phyloP scores from a whole-genome alignment of 2,329 filamentous ascomycete species.

The Escovopsis sp. region DNA sequence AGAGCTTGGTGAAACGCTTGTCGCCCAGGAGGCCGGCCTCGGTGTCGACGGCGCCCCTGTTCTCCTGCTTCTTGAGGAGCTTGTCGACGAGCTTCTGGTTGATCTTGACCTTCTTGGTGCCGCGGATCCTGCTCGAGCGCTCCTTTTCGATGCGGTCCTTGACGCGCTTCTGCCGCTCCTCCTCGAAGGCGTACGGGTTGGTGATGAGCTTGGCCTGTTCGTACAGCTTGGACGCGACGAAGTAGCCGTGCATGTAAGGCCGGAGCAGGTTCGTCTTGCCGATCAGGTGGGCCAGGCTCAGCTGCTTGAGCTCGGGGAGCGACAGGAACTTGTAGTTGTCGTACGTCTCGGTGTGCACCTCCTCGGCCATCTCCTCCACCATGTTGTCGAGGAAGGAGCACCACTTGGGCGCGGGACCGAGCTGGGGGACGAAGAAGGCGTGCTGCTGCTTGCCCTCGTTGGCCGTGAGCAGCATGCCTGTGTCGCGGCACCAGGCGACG shows the following conservation, averaged over 20 bases:
- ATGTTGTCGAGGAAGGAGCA: slow-evolving; percentile 94
- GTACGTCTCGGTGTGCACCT: slow-evolving; percentile 65
- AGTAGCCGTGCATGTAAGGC: slow-evolving; percentile 99
- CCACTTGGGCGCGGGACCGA: slow-evolving; percentile 89
- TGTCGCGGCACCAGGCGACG: slow-evolving; percentile 82
- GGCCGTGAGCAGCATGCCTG: slow-evolving; percentile 88
- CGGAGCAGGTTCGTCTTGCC: slow-evolving; percentile 79
- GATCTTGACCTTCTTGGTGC: slow-evolving; percentile 95
- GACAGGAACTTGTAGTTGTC: slow-evolving; percentile 99
- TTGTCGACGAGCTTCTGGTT: slow-evolving; percentile 72
- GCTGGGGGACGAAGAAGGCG: slow-evolving; percentile 84
- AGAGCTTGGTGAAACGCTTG: slow-evolving; percentile 72
- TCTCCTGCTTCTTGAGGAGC: slow-evolving; percentile 49
- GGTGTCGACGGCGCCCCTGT: slow-evolving; percentile 39
- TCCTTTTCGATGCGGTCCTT: slow-evolving; percentile 96
- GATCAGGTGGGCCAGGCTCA: slow-evolving; percentile 78
- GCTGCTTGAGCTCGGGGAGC: slow-evolving; percentile 63
- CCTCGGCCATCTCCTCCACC: slow-evolving; percentile 96
- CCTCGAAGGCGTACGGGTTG: slow-evolving; percentile 87
- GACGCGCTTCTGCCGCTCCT: slow-evolving; percentile 78
- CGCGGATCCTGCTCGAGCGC: slow-evolving; percentile 83
- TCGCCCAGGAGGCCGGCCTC: slow-evolving; percentile 61
- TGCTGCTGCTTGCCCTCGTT: slow-evolving; percentile 95
- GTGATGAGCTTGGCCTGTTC: slow-evolving; percentile 87
- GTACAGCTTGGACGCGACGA: slow-evolving; percentile 87